Evolutionary conservation across 2,329 filamentous ascomycete genomes (phyloP), one percentile per base, ranked within the genome.

Genomic region (Colletotrichum zoysiae): DNA sequence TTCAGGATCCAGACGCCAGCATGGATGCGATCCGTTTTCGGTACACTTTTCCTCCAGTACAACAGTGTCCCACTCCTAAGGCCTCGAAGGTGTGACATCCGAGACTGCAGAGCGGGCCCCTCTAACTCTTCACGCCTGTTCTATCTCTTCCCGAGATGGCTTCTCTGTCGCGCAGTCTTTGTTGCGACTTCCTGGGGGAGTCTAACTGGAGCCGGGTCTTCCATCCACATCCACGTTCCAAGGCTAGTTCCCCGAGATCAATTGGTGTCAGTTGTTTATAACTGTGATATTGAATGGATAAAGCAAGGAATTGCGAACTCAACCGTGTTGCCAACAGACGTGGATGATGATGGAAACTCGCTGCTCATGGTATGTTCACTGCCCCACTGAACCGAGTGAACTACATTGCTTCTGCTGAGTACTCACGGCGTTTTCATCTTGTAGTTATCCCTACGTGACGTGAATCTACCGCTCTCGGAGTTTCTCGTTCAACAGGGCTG

Each of bases 111-210:
- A 42, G n/a, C 35, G 1, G 30, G 60, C 14, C 11, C 48, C 14
- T 23, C 60, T 9, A 8, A 35, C 20, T 65, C 66, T 6, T 50
- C 62, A 18, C 50, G 60, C 5, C 23, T 68, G 23, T 16, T 65
- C n/a, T 65, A 68, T n/a, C 12, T 65, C 42, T 68, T 65, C 26
- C 61, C 67, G 18, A 46, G 18, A 35, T 59, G 67, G 61, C n/a
- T 69, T 18, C n/a, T 65, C 35, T 59, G 38, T 26, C 53, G 61
- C 3, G 61, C 53, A n/a, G 11, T 59, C 9, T 53, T 65, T 14
- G 12, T 59, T 14, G 62, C 53, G 16, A 51, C 44, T 16, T 69
- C 61, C n/a, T 50, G 60, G 53, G 35, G 46, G 14, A 53, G 44
- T 38, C 44, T 69, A 6, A 69, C 44, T 20, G 61, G 44, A 14